phyloP scores from a whole-genome alignment of 306 rosid genomes.

The Potentilla sterilis region DNA sequence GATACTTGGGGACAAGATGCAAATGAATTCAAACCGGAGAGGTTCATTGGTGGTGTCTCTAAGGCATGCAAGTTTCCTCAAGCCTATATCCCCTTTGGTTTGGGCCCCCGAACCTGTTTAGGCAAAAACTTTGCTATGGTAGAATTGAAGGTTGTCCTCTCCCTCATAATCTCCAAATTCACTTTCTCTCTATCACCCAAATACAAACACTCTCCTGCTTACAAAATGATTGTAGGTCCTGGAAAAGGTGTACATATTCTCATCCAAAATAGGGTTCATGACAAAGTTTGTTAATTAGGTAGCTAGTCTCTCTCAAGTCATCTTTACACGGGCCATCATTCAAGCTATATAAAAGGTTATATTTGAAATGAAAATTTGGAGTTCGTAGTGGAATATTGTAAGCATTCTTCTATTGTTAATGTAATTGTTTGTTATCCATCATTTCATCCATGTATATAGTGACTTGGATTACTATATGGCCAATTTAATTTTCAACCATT shows the following conservation, averaged over 20 bases:
- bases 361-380: neutral
- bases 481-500: no score
- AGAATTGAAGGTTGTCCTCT: conserved; percentile 51
- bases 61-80: conserved; percentile 72
- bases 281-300: neutral
- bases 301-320: neutral
- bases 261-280: conserved; percentile 27
- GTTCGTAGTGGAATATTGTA: neutral
- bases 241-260: conserved; percentile 58
- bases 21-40: conserved; percentile 74
- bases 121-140: conserved; percentile 87
- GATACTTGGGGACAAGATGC: conserved; percentile 84
- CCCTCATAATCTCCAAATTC: conserved; percentile 51
- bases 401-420: neutral
- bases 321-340: no score
- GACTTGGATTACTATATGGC: no score
- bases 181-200: conserved; percentile 62
- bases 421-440: neutral
- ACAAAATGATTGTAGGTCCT: conserved; percentile 81
- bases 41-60: conserved; percentile 72
- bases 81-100: conserved; percentile 74
- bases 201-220: conserved; percentile 71
- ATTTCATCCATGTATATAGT: neutral
- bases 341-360: neutral
- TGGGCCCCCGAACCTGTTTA: conserved; percentile 70